These are phyloP conservation scores for Lupinus albus DNA, from an alignment of 306 rosid species.

Conservation along the genomic window DNA sequence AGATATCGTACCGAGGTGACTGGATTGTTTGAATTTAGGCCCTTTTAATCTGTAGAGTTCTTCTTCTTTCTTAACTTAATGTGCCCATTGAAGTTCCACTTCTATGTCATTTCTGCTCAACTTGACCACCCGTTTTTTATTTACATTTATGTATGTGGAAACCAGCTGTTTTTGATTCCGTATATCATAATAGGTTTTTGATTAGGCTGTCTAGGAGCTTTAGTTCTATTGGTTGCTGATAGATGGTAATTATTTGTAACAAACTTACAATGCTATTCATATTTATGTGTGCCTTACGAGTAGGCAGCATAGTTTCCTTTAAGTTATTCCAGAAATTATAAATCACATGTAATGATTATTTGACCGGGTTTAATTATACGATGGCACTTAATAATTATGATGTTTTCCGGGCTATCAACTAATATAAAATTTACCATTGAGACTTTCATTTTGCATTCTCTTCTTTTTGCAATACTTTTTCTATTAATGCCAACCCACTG, in stretches of 20 bases:
- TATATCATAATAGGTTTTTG: neutral
- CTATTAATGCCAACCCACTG: neutral
- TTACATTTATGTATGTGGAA: slow-evolving; percentile 18
- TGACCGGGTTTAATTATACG: neutral
- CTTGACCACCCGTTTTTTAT: neutral
- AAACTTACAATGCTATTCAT: neutral
- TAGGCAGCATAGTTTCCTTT: slow-evolving; percentile 21
- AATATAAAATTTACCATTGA: neutral
- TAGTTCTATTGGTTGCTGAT: neutral
- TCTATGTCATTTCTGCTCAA: neutral
- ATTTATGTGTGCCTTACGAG: neutral
- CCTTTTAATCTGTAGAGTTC: neutral
- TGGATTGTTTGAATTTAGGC: slow-evolving; percentile 27
- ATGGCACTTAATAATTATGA: neutral
- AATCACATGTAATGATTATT: neutral
- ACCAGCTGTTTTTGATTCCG: neutral
- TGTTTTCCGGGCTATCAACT: slow-evolving; percentile 17
- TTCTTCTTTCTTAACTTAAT: slow-evolving; percentile 14
- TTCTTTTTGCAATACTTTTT: neutral
- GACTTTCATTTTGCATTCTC: slow-evolving; percentile 1
- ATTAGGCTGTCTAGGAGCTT: no score
- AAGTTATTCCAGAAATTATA: neutral
- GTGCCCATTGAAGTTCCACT: slow-evolving; percentile 16
- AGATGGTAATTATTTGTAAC: slow-evolving; percentile 1
- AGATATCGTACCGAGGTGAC: slow-evolving; percentile 82